phyloP scores from a whole-genome alignment of 352 stramenopile genomes.

The Phytopythium kandeliae region DNA sequence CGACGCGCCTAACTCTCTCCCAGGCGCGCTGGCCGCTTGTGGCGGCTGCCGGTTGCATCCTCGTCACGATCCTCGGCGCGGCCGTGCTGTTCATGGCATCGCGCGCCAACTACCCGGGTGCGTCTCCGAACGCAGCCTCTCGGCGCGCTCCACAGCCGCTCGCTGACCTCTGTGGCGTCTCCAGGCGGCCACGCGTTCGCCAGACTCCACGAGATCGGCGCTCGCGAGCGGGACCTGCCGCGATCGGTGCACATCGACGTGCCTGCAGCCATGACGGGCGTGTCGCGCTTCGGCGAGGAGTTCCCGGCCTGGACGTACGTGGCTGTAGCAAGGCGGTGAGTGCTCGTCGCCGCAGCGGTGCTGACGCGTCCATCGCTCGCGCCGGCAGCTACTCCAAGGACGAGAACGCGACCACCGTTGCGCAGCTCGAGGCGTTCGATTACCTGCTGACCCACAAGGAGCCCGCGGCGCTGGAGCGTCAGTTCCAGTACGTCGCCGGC shows the following conservation, averaged over 20 bases:
- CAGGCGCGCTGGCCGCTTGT: slow-evolving; percentile 53
- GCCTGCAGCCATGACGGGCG: slow-evolving; percentile 92
- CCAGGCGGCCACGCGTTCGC: slow-evolving; percentile 64
- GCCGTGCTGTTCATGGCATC: slow-evolving; percentile 71
- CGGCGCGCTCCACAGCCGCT: too few species aligned
- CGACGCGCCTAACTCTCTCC: slow-evolving; percentile 1
- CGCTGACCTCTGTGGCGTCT: neutral
- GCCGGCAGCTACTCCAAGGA: slow-evolving; percentile 69
- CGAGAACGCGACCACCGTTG: slow-evolving; percentile 40
- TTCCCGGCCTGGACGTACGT: slow-evolving; percentile 65
- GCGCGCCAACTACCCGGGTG: slow-evolving; percentile 92
- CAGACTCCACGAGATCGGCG: slow-evolving; percentile 44
- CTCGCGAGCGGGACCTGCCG: slow-evolving; percentile 19
- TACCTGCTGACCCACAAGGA: slow-evolving; percentile 55
- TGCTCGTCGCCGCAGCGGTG: neutral
- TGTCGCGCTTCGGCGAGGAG: slow-evolving; percentile 86
- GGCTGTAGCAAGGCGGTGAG: neutral
- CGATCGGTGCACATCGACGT: slow-evolving; percentile 90
- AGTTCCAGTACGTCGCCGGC: slow-evolving; percentile 42
- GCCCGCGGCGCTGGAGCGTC: slow-evolving; percentile 19
- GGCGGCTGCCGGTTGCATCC: slow-evolving; percentile 36
- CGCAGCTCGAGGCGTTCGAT: slow-evolving; percentile 47
- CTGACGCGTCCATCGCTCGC: neutral
- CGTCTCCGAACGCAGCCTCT: too few species aligned
- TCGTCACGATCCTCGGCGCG: slow-evolving; percentile 35